These are phyloP conservation scores for Tillandsia fasciculata DNA, from an alignment of 176 grass and related monocot genomes.

Conservation along the genomic window DNA sequence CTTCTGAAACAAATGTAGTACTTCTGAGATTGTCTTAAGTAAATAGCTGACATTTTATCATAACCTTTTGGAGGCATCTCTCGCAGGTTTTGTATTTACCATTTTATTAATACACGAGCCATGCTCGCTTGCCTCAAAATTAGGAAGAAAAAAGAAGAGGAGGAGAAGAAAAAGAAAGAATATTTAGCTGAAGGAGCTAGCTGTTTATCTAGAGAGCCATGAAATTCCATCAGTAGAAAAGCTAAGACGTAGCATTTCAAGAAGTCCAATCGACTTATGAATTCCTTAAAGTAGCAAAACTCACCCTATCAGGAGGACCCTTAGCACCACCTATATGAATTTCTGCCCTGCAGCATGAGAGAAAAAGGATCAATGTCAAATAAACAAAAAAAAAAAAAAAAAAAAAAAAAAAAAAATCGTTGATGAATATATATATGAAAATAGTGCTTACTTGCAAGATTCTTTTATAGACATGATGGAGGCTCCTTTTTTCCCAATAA, in stretches of 20 bases:
- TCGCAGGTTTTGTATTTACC: conserved; percentile 3
- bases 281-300: conserved; percentile 1
- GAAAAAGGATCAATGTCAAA: conserved; percentile 19
- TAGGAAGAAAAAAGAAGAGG: neutral
- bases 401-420: conserved; percentile 9
- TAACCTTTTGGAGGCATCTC: neutral
- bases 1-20: no score
- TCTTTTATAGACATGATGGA: conserved; percentile 74
- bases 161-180: neutral
- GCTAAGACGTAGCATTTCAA: neutral
- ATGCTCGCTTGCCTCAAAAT: neutral
- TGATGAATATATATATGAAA: conserved; percentile 7
- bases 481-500: conserved; percentile 79
- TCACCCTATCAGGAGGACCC: conserved; percentile 85
- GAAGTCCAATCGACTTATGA: neutral
- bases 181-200: neutral
- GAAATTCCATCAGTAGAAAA: conserved; percentile 1
- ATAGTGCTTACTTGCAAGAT: conserved; percentile 78
- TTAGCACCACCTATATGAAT: conserved; percentile 79
- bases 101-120: neutral
- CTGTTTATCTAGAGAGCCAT: neutral
- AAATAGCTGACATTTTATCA: no score
- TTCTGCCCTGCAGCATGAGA: conserved; percentile 52
- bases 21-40: no score
- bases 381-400: conserved; percentile 11